Evolutionary conservation across 805 yeast species (phyloP), one percentile per base, ranked within the genome.

Genomic region (Metschnikowia vanudenii): DNA sequence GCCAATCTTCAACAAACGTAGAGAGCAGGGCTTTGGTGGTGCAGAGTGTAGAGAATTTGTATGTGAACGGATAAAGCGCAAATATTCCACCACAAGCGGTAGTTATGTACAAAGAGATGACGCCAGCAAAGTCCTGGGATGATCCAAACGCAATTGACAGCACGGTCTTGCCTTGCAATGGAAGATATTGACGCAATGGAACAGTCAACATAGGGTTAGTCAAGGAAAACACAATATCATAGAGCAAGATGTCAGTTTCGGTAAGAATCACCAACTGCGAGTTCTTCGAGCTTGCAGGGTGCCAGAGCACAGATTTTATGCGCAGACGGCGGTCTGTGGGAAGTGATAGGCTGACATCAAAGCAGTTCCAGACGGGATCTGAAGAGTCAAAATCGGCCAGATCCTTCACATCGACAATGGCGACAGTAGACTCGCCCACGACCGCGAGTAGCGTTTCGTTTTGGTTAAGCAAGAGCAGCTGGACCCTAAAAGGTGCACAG

Each of bases 111-210:
- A 55, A 43, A 0, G 58, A 49, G 17, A 51, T 39, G 12, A 47
- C 13, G 12, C 58, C 58, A 3, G 54, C 40, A 18, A 51, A 44
- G 36, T 45, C 49, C 17, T 19, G 22, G 6, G 36, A 37, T 10
- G 55, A 46, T n/a, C 58, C 59, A 33, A 55, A 52, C 1, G 56
- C 44, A 17, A 55, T 52, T 3, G 58, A 52, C 33, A 39, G 30
- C 11, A 42, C 50, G 4, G 24, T 36, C 9, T 41, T 39, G 1
- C 35, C 48, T 4, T 18, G n/a, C 14, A 55, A 41, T 19, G 45
- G 43, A 5, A 43, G 38, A 14, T 34, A 50, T 0, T 39, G 14
- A n/a, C 29, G 20, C 2, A 55, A 31, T 5, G 45, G 33, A 20
- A 53, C 14, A 13, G 35, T 13, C 31, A 47, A 37, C 49, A 47